A percentile compares a stretch with the other conserved stretches of the same genome.
Evolutionary conservation across 2,329 filamentous ascomycete species (phyloP).

Genomic region (Corniculantispora saksenae): DNA sequence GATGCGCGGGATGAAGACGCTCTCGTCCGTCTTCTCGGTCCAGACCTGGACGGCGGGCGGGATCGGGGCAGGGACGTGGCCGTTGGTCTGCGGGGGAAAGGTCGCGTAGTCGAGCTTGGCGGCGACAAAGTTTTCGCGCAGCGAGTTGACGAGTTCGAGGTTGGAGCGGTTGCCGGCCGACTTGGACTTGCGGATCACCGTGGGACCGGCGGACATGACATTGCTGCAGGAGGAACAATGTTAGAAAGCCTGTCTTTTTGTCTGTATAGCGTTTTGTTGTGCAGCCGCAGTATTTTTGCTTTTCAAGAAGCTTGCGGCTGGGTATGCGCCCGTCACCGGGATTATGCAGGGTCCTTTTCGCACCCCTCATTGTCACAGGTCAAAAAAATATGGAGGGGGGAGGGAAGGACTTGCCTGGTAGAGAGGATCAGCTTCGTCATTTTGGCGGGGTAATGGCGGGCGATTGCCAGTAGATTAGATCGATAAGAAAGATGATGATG

Average conservation of each 20-base stretch:
- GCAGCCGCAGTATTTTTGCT: too few relatives aligned
- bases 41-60: slow-evolving; percentile 52
- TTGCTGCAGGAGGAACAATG: slow-evolving; percentile 57
- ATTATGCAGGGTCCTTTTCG: slow-evolving; percentile 1
- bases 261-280: too few relatives aligned
- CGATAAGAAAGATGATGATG: too few relatives aligned
- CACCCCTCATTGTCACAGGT: not conserved
- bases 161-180: slow-evolving; percentile 77
- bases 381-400: slow-evolving; percentile 10
- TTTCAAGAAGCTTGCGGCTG: too few relatives aligned
- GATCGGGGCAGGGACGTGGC: slow-evolving; percentile 31
- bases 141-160: slow-evolving; percentile 84
- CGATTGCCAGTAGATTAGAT: too few relatives aligned
- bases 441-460: slow-evolving; percentile 24
- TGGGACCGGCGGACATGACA: slow-evolving; percentile 80
- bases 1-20: slow-evolving; percentile 76
- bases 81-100: slow-evolving; percentile 31
- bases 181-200: slow-evolving; percentile 74
- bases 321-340: not conserved
- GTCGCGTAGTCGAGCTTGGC: slow-evolving; percentile 64
- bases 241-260: too few relatives aligned
- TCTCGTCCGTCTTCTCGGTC: slow-evolving; percentile 59
- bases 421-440: slow-evolving; percentile 83
- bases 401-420: slow-evolving; percentile 74
- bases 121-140: slow-evolving; percentile 79